Conservation (phyloP, 495 filamentous ascomycete genomes). For the Annulohypoxylon moriforme region DNA sequence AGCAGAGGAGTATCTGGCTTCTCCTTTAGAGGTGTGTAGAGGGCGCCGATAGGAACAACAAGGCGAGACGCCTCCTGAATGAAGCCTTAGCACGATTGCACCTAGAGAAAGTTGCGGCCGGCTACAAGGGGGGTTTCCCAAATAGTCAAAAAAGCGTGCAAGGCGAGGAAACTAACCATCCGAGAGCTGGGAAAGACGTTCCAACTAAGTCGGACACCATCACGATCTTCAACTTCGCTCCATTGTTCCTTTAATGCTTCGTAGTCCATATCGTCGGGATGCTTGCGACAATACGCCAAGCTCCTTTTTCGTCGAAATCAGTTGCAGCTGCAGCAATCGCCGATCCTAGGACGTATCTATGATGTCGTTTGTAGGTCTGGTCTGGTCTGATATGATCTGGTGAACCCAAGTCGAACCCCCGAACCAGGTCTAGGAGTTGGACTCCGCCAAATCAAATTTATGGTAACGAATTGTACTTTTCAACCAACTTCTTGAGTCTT, state of each 20-base stretch:
- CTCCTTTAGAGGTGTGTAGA: conserved; percentile 97
- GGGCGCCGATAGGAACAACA: conserved; percentile 95
- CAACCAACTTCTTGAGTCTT: too few relatives aligned
- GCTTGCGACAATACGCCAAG: conserved; percentile 23
- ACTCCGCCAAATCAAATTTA: neutral
- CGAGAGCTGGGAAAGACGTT: conserved; percentile 99
- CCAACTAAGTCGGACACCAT: conserved; percentile 98
- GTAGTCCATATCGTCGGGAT: conserved; percentile 60
- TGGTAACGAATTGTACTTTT: neutral
- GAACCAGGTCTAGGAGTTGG: neutral
- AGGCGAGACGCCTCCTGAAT: conserved; percentile 92
- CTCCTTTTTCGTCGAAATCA: conserved; percentile 18
- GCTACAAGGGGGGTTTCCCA: conserved; percentile 45
- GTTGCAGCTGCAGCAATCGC: conserved; percentile 17
- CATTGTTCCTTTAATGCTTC: conserved; percentile 91
- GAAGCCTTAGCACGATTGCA: conserved; percentile 35
- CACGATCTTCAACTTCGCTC: conserved; percentile 95
- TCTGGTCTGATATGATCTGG: neutral
- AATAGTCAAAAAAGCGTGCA: conserved; percentile 21
- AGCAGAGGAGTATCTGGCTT: conserved; percentile 89
- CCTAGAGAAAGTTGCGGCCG: conserved; percentile 9
- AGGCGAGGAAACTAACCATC: conserved; percentile 71
- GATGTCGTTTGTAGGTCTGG: neutral
- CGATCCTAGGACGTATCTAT: conserved; percentile 11
- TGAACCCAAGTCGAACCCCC: neutral